Evolutionary conservation across 1,139 yeast genomes (phyloP), one percentile per base, ranked within the genome.

Genomic region (Taphrina deformans): DNA sequence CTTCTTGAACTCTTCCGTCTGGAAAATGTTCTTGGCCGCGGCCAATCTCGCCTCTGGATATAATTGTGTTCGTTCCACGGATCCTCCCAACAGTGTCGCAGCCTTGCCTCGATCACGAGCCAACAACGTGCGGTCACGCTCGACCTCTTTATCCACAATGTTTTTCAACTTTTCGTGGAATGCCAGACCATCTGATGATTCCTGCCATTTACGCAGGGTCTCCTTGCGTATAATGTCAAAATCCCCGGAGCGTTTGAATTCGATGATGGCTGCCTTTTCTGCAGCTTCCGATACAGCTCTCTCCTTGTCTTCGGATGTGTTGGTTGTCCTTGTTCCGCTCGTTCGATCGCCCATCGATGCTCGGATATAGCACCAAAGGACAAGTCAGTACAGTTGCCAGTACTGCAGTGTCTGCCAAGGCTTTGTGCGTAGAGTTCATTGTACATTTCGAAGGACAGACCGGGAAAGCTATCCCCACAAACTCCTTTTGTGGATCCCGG

Each of bases 51-150:
- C 60, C 10, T 61, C 60, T 16, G 59, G 50, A 52, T 61, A 61
- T 16, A 52, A 21, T 27, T 41, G 55, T 12, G 58, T 61, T n/a
- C 65, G 52, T 18, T 62, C 65, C 12, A 62, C 65, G 21, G 62
- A 53, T 7, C 62, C 61, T 16, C 62, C 55, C 21, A 62, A 21
- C 33, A 62, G 26, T 12, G 61, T 55, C n/a, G 62, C 61, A 12
- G 65, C 65, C 44, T 62, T 62, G 33, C 62, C 61, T 21, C 65
- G 56, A 27, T 62, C 65, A 7, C 61, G 61, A 5, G 61, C 65
- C 24, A 46, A 40, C 9, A 62, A 23, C 4, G 62, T 18, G 6
- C 24, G 48, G 26, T 62, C 65, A 3, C 65, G 61, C 44, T 29
- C 41, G 26, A 62, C 38, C 29, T 62, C 65, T 9, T 52, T 51